Conservation (phyloP, 2,329 filamentous ascomycete genomes). For the Nannizziopsis barbatae region DNA sequence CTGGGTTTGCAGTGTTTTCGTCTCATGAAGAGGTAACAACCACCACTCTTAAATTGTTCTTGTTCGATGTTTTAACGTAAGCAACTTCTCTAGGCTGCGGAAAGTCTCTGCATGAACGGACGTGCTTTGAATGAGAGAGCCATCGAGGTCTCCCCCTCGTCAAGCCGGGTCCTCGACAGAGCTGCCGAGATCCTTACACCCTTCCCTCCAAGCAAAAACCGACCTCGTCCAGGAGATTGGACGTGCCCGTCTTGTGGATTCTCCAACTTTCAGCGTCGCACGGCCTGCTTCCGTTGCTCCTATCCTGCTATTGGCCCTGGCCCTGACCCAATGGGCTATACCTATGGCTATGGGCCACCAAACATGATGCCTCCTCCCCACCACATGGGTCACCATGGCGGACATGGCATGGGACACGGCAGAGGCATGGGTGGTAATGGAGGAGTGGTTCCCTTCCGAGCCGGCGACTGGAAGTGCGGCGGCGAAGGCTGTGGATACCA, state of each 20-base stretch:
- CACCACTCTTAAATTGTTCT: slow-evolving; percentile 7
- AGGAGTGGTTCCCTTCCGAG: slow-evolving; percentile 88
- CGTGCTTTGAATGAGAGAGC: slow-evolving; percentile 97
- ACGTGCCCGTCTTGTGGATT: slow-evolving; percentile 98
- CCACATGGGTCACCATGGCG: slow-evolving; percentile 55
- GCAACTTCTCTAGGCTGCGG: slow-evolving; percentile 59
- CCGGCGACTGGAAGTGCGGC: slow-evolving; percentile 97
- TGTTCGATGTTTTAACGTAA: slow-evolving; percentile 11
- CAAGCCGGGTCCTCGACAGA: slow-evolving; percentile 89
- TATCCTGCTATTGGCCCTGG: slow-evolving; percentile 87
- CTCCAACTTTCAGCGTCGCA: slow-evolving; percentile 97
- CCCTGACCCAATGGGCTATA: slow-evolving; percentile 62
- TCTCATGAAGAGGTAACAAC: slow-evolving; percentile 87
- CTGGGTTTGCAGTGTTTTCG: slow-evolving; percentile 95
- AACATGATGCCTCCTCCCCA: slow-evolving; percentile 69
- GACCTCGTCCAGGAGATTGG: slow-evolving; percentile 94
- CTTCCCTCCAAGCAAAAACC: slow-evolving; percentile 97
- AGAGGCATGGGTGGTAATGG: slow-evolving; percentile 58
- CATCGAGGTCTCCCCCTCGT: slow-evolving; percentile 95
- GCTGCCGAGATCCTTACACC: slow-evolving; percentile 92
- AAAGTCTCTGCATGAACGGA: slow-evolving; percentile 98
- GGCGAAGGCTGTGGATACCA: slow-evolving; percentile 96
- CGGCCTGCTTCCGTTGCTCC: slow-evolving; percentile 96
- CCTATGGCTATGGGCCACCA: slow-evolving; percentile 51
- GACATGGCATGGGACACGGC: slow-evolving; percentile 45